phyloP scores from a whole-genome alignment of 2,329 filamentous ascomycete genomes.

The Aschersonia sp. region DNA sequence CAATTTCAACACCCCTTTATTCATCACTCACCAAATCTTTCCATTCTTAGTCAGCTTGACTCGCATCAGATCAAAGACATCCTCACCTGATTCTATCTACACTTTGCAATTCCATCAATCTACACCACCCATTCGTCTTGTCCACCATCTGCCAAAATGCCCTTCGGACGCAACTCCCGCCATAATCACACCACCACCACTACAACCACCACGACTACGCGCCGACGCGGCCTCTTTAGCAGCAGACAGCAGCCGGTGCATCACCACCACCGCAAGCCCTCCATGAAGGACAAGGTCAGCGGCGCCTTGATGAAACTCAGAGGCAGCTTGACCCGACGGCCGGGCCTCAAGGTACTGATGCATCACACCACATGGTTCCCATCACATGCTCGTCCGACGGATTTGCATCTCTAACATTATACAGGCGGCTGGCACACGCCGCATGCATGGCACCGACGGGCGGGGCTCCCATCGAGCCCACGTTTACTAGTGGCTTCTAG shows the following conservation, averaged over 20 bases:
- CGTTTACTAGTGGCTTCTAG: not conserved
- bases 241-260: conserved; percentile 27
- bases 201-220: conserved; percentile 23
- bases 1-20: too few relatives aligned
- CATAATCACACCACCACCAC: conserved; percentile 17
- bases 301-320: conserved; percentile 62
- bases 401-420: too few relatives aligned
- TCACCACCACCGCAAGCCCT: conserved; percentile 53
- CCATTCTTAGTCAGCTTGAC: too few relatives aligned
- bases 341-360: conserved; percentile 49
- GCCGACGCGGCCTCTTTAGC: conserved; percentile 25
- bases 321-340: conserved; percentile 51
- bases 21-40: too few relatives aligned
- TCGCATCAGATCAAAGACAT: too few relatives aligned
- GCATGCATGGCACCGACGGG: conserved; percentile 63
- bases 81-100: too few relatives aligned
- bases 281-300: conserved; percentile 62
- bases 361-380: not conserved
- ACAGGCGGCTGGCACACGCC: conserved; percentile 56
- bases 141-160: conserved; percentile 4
- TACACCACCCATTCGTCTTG: too few relatives aligned
- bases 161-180: conserved; percentile 11
- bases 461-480: conserved; percentile 30
- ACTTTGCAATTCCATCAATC: too few relatives aligned
- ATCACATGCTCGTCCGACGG: not conserved